These are phyloP conservation scores for Lolium multiflorum DNA, from an alignment of 176 grass and related monocot species.

Conservation along the genomic window DNA sequence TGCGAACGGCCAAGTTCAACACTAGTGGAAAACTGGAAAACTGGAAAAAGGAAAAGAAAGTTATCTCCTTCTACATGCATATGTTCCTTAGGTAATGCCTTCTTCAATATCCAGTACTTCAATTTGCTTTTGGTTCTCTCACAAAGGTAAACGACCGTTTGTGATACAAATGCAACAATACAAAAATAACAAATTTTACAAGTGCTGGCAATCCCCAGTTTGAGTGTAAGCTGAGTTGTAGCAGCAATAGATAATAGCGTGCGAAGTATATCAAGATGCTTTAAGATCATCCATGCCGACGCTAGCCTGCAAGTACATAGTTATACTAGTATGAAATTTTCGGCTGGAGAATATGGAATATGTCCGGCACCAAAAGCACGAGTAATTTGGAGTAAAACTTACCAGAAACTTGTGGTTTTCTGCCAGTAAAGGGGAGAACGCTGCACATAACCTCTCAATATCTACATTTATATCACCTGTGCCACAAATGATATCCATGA, in stretches of 20 bases:
- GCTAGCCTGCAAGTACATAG: conserved; percentile 53
- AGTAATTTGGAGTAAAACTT: conserved; percentile 1
- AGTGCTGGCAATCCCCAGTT: background rate
- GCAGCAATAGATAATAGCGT: background rate
- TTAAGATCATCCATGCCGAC: conserved; percentile 78
- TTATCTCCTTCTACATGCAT: no score
- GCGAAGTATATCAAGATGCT: conserved; percentile 56
- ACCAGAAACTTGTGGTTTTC: conserved; percentile 90
- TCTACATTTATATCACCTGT: conserved; percentile 69
- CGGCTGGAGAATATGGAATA: conserved; percentile 16
- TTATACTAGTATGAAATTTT: background rate
- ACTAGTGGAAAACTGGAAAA: no score
- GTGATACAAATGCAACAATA: background rate
- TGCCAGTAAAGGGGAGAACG: conserved; percentile 62
- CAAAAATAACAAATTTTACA: background rate
- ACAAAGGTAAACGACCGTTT: background rate
- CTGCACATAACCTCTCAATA: conserved; percentile 69
- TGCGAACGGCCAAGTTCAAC: no score
- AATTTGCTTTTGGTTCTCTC: no score
- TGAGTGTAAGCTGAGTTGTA: conserved; percentile 14
- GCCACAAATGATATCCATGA: conserved; percentile 78
- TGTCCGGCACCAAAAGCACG: background rate
- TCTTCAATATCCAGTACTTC: no score
- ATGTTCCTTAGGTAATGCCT: no score
- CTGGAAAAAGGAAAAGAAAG: no score